Evolutionary conservation across 306 rosid genomes (phyloP), one percentile per base, ranked within the genome.

Genomic region (Quillaja saponaria): DNA sequence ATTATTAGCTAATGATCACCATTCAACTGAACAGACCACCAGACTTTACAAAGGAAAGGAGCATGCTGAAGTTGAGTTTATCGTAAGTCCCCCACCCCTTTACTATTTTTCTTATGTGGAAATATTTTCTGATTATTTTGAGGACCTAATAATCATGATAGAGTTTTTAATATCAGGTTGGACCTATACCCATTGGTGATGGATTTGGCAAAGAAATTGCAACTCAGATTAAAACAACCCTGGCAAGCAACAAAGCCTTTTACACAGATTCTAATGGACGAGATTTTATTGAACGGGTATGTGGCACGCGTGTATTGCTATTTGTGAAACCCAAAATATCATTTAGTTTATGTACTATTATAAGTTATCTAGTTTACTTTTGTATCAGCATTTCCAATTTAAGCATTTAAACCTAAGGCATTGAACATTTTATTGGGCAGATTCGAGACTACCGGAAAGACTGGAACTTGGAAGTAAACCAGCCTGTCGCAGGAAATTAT

Each of bases 401-500:
- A 37, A 49, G 50, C 7, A 15, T 33, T 10, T 42, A 39, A 2
- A 2, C 10, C 7, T 46, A 37, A 53, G 3, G 37, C 62, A 33
- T 62, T 59, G n/a, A n/a, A n/a, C n/a, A n/a, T n/a, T n/a, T n/a
- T n/a, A n/a, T n/a, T n/a, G n/a, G n/a, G 59, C 86, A 90, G 97
- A 78, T 87, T 55, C 85, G 87, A 55, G 80, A 90, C 72, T 81
- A 81, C 6, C 70, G 96, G 54, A 76, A 78, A 73, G 96, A 90
- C 68, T 90, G 97, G 97, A 11, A 81, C 49, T 82, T 90, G 71
- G 66, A 87, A 81, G 85, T 83, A 58, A 87, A 83, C 55, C 90
- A 90, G 74, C 97, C 97, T 8, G 81, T 87, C 41, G 95, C 97
- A 14, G 96, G 97, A 81, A 90, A 90, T 76, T 90, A 90, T 80